These are phyloP conservation scores for Wickerhamiella slavikovae DNA, from an alignment of 805 yeast species.

Conservation along the genomic window DNA sequence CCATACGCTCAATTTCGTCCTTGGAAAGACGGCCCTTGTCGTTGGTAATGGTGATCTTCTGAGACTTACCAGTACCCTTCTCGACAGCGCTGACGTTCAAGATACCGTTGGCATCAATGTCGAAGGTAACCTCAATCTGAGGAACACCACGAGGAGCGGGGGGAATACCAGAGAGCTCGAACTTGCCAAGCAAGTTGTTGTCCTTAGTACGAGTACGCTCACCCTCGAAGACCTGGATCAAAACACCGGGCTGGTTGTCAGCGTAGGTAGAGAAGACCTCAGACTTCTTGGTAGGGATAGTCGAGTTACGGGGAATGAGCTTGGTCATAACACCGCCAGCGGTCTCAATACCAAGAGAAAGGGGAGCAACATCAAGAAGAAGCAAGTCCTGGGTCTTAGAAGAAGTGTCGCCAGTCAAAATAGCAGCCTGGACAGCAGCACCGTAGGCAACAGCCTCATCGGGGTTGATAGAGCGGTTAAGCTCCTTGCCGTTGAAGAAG, in stretches of 20 bases:
- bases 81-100: conserved; percentile 89
- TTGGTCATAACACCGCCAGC: conserved; percentile 99
- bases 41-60: conserved; percentile 93
- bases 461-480: conserved; percentile 90
- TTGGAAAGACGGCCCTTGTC: conserved; percentile 96
- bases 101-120: conserved; percentile 93
- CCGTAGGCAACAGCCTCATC: conserved; percentile 99
- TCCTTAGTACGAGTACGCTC: conserved; percentile 93
- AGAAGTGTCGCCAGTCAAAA: conserved; percentile 87
- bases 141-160: conserved; percentile 99
- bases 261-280: conserved; percentile 93
- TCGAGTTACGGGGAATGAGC: conserved; percentile 94
- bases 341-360: conserved; percentile 93
- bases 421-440: conserved; percentile 98
- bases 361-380: conserved; percentile 91
- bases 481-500: conserved; percentile 94
- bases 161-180: conserved; percentile 90
- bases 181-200: conserved; percentile 91
- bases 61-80: conserved; percentile 96
- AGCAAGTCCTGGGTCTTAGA: conserved; percentile 90
- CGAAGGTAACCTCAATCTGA: conserved; percentile 93
- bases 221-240: conserved; percentile 95
- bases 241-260: conserved; percentile 96
- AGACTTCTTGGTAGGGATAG: conserved; percentile 94
- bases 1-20: conserved; percentile 97